Percentiles rank a stretch among this genome's conserved stretches.
These are phyloP conservation scores for Salix dunnii DNA, from an alignment of 345 rosid species.

Conservation along the genomic window DNA sequence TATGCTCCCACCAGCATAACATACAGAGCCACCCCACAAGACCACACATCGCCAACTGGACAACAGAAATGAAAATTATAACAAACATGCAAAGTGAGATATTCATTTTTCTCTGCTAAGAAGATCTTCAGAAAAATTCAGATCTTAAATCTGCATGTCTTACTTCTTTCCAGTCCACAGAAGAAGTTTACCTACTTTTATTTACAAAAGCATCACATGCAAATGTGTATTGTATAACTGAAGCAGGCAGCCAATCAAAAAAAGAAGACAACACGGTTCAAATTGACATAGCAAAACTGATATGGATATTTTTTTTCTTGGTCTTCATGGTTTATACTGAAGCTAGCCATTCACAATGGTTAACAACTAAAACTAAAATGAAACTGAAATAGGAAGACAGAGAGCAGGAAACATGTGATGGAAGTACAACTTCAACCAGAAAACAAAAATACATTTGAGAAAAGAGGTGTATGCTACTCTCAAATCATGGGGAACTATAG, in stretches of 20 bases:
- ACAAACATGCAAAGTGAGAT: background rate
- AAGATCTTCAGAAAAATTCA: background rate
- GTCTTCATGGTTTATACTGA: background rate
- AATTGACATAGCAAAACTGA: background rate
- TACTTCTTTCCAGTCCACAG: background rate
- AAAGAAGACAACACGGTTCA: background rate
- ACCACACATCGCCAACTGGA: constrained; percentile 89
- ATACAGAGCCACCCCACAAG: constrained; percentile 87
- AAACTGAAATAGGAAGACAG: background rate
- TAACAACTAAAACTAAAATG: background rate
- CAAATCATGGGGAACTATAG: background rate
- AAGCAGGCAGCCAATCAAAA: background rate
- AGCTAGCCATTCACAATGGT: background rate
- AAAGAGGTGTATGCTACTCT: background rate
- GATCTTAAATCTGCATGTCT: background rate
- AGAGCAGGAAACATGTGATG: background rate
- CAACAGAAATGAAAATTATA: constrained; percentile 11
- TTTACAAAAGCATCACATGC: background rate
- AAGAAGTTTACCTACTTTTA: background rate
- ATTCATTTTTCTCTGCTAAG: background rate
- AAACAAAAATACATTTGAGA: background rate
- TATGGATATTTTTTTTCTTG: background rate
- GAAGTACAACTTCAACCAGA: background rate
- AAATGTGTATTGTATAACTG: background rate
- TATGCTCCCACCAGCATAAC: constrained; percentile 97